Conservation (phyloP, 2,329 filamentous ascomycete species). For the Cylindrodendrum hubeiense region DNA sequence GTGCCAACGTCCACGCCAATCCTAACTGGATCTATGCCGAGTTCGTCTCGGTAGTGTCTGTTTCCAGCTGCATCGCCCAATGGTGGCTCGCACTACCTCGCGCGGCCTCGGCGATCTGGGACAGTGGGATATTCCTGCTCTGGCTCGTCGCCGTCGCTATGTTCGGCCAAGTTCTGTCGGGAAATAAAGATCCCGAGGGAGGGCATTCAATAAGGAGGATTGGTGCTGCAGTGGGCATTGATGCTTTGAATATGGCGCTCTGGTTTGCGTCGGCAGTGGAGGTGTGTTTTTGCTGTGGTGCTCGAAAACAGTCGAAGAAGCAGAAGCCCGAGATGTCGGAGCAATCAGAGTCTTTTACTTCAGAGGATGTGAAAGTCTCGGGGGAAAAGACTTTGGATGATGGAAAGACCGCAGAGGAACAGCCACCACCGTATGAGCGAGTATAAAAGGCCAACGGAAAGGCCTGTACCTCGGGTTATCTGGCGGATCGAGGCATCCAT, state of each 20-base stretch:
- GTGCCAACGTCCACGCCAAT: conserved; percentile 19
- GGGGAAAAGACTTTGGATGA: conserved; percentile 8
- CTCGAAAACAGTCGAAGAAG: not conserved
- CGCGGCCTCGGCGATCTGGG: conserved; percentile 10
- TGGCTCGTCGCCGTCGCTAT: conserved; percentile 30
- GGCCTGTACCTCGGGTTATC: not conserved
- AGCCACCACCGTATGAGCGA: conserved; percentile 16
- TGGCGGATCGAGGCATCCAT: not conserved
- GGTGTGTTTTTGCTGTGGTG: conserved; percentile 24
- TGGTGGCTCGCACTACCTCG: conserved; percentile 27
- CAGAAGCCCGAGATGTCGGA: not conserved
- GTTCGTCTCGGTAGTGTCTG: conserved; percentile 16
- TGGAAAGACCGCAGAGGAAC: conserved; percentile 1
- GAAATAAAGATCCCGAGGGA: not conserved
- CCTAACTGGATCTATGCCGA: conserved; percentile 32
- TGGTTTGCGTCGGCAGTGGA: conserved; percentile 26
- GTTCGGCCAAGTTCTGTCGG: conserved; percentile 18
- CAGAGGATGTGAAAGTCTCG: not conserved
- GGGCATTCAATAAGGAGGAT: not conserved
- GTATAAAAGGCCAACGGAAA: not conserved
- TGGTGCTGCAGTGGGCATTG: conserved; percentile 18
- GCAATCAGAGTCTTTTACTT: not conserved
- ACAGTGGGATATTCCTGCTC: conserved; percentile 18
- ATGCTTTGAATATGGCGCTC: conserved; percentile 20
- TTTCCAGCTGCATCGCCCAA: conserved; percentile 21